These are phyloP conservation scores for Ceratocystis cubensis DNA, from an alignment of 2,329 filamentous ascomycete genomes.

Conservation along the genomic window DNA sequence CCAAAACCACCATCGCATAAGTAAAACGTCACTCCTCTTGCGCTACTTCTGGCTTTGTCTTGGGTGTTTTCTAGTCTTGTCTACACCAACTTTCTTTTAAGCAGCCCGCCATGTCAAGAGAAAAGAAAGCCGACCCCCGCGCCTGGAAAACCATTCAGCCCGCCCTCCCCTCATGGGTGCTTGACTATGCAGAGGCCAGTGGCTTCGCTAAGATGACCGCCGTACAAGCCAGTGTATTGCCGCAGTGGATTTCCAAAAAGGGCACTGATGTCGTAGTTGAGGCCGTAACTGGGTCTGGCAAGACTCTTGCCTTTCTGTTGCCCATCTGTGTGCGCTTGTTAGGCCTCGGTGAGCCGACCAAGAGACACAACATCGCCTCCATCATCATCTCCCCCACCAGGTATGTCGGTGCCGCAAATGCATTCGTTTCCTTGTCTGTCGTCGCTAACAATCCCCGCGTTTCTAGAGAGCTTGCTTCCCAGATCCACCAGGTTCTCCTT, in stretches of 20 bases:
- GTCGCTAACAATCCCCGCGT: neutral
- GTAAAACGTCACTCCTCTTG: neutral
- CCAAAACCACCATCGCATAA: neutral
- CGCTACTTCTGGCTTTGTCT: neutral
- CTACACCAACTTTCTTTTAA: neutral
- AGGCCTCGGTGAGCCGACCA: slow-evolving; percentile 66
- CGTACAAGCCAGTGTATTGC: slow-evolving; percentile 85
- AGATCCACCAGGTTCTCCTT: slow-evolving; percentile 72
- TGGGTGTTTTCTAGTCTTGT: neutral
- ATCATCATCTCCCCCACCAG: slow-evolving; percentile 77
- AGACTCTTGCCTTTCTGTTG: slow-evolving; percentile 76
- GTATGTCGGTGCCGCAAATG: neutral
- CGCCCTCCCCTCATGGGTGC: slow-evolving; percentile 53
- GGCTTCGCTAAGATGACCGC: slow-evolving; percentile 82
- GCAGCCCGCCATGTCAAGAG: slow-evolving; percentile 20
- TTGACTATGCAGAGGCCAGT: slow-evolving; percentile 72
- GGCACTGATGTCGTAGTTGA: slow-evolving; percentile 69
- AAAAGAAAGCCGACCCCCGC: slow-evolving; percentile 34
- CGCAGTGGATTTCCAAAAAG: slow-evolving; percentile 78
- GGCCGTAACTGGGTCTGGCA: slow-evolving; percentile 82
- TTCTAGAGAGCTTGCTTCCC: slow-evolving; percentile 72
- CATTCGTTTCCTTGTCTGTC: neutral
- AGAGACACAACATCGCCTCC: slow-evolving; percentile 78
- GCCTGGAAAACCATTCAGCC: slow-evolving; percentile 34
- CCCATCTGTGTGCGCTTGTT: slow-evolving; percentile 74